Evolutionary conservation across 2,329 filamentous ascomycete species (phyloP).

Genomic region (Monosporascus sp.): DNA sequence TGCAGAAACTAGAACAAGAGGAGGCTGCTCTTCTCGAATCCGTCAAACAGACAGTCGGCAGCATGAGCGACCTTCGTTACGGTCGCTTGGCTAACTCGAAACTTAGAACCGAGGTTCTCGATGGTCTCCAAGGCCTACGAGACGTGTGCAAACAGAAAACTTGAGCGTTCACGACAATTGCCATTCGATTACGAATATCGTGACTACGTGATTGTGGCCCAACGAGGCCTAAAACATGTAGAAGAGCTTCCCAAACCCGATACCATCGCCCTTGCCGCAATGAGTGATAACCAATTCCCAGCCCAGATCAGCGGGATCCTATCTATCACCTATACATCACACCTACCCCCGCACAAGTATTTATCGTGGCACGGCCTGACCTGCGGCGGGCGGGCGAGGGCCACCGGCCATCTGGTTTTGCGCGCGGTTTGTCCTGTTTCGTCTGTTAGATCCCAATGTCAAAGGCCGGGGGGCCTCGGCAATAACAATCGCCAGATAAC

Average conservation of each 20-base stretch:
- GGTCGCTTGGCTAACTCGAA: constrained; percentile 64
- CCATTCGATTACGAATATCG: constrained; percentile 16
- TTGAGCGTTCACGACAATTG: constrained; percentile 18
- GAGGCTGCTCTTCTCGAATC: constrained; percentile 53
- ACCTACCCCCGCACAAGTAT: constrained; percentile 1
- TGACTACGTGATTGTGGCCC: constrained; percentile 4
- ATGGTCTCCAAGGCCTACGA: constrained; percentile 60
- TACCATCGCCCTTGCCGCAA: background rate
- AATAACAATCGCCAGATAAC: constrained; percentile 1
- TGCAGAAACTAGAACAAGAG: constrained; percentile 60
- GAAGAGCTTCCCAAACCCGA: background rate
- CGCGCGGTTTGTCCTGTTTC: constrained; percentile 20
- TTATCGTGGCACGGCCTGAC: constrained; percentile 21
- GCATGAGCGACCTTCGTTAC: constrained; percentile 76
- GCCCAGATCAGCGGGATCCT: background rate
- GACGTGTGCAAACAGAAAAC: constrained; percentile 51
- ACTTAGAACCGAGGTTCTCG: constrained; percentile 60
- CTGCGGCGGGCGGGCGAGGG: constrained; percentile 19
- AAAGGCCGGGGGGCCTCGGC: too few species aligned
- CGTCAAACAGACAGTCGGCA: constrained; percentile 61
- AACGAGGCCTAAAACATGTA: constrained; percentile 2
- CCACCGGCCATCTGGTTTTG: constrained; percentile 16
- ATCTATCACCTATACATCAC: background rate
- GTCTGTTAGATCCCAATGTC: background rate
- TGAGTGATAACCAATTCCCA: background rate